Percentiles rank a stretch among this genome's conserved stretches.
Conservation (phyloP, 805 yeast genomes). For the Metschnikowia kunwiensis region DNA sequence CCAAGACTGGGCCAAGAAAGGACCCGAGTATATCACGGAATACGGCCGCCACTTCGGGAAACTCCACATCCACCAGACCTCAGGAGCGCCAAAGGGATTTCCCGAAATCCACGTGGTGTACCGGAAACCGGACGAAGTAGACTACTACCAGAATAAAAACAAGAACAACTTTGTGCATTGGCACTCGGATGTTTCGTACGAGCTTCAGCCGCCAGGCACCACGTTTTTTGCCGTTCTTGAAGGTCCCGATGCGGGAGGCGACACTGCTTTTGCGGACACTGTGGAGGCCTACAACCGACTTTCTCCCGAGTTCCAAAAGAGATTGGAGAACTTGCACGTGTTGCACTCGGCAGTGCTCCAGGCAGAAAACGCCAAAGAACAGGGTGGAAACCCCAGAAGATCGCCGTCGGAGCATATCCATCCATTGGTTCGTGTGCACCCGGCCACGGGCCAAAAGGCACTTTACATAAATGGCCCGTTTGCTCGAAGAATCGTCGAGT, state of each 20-base stretch:
- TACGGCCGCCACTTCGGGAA: constrained; percentile 34
- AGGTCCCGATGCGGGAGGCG: constrained; percentile 40
- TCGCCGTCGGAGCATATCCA: constrained; percentile 33
- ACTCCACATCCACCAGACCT: constrained; percentile 46
- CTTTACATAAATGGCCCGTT: constrained; percentile 32
- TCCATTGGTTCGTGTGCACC: constrained; percentile 34
- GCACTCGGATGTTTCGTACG: constrained; percentile 39
- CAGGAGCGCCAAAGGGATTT: constrained; percentile 32
- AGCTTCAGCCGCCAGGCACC: constrained; percentile 35
- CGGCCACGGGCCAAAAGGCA: constrained; percentile 31
- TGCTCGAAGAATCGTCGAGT: constrained; percentile 32
- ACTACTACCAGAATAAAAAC: constrained; percentile 25
- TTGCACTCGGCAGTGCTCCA: constrained; percentile 36
- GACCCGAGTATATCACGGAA: constrained; percentile 29
- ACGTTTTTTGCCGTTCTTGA: constrained; percentile 34
- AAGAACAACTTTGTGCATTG: constrained; percentile 30
- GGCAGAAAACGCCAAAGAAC: constrained; percentile 24
- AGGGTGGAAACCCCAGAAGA: constrained; percentile 33
- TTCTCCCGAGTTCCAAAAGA: constrained; percentile 31
- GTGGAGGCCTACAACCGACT: constrained; percentile 36
- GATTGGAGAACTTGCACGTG: constrained; percentile 31
- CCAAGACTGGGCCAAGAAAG: constrained; percentile 26
- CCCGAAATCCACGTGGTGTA: constrained; percentile 36
- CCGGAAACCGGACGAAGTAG: constrained; percentile 28
- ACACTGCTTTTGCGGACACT: constrained; percentile 37